phyloP scores from a whole-genome alignment of 176 grass and related monocot species.

The Musa beccarii region DNA sequence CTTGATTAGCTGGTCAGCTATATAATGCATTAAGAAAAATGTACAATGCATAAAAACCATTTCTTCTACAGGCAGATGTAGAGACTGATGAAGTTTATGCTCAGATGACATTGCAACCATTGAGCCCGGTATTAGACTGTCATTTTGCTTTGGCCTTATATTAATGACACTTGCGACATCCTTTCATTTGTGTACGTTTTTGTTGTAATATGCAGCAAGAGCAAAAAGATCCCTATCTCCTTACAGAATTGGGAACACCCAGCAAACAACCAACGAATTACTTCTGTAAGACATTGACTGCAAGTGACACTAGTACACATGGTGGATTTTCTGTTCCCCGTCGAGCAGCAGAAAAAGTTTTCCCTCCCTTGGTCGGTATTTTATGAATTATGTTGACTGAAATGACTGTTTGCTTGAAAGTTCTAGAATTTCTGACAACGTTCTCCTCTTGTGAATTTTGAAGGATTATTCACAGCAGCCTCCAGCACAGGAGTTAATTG shows the following conservation, averaged over 20 bases:
- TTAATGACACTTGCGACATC: neutral
- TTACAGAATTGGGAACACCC: conserved; percentile 64
- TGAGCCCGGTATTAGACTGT: conserved; percentile 52
- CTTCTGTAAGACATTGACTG: conserved; percentile 98
- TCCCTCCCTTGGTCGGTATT: conserved; percentile 81
- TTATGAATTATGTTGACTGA: neutral
- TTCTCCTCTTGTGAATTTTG: conserved; percentile 27
- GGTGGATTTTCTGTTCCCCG: conserved; percentile 98
- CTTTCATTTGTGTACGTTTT: neutral
- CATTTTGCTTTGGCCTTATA: conserved; percentile 7
- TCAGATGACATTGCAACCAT: conserved; percentile 92
- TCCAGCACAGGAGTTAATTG: conserved; percentile 85
- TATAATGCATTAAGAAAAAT: neutral
- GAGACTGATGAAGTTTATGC: conserved; percentile 98
- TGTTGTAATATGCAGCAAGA: conserved; percentile 66
- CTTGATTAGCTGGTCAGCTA: neutral
- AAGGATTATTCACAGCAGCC: conserved; percentile 93
- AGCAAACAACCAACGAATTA: conserved; percentile 98
- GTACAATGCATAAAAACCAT: neutral
- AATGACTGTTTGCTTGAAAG: neutral
- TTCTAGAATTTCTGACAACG: neutral
- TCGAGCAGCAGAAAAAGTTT: conserved; percentile 96
- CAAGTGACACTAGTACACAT: conserved; percentile 97
- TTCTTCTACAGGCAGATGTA: conserved; percentile 65
- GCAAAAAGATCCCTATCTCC: conserved; percentile 85